These are phyloP conservation scores for Ogataea trehalophila DNA, from an alignment of 805 yeast species.

Conservation along the genomic window DNA sequence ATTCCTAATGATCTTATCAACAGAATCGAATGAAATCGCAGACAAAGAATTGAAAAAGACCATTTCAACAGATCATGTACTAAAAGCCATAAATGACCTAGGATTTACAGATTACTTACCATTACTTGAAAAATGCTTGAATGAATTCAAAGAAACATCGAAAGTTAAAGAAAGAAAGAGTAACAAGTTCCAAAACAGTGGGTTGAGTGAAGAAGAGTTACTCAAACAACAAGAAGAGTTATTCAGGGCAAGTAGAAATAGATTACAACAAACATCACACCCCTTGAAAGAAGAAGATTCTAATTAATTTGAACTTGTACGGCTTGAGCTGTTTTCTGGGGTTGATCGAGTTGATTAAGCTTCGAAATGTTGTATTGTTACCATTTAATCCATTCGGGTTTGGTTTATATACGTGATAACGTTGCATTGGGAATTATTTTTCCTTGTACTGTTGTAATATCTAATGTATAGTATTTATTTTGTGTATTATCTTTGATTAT, in stretches of 20 bases:
- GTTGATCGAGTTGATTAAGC: not conserved
- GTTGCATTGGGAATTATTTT: too few relatives aligned
- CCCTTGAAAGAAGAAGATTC: conserved; percentile 15
- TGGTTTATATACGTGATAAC: too few relatives aligned
- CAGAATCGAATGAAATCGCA: conserved; percentile 93
- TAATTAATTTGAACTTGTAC: not conserved
- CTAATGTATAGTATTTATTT: too few relatives aligned
- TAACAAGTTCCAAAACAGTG: conserved; percentile 89
- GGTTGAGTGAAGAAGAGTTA: conserved; percentile 87
- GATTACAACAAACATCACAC: conserved; percentile 25
- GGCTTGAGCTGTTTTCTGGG: not conserved
- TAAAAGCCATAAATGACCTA: conserved; percentile 79
- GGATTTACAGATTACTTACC: conserved; percentile 85
- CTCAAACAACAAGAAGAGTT: conserved; percentile 89
- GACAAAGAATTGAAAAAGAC: conserved; percentile 95
- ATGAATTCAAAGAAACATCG: conserved; percentile 81
- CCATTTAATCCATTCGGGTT: too few relatives aligned
- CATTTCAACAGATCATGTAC: conserved; percentile 92
- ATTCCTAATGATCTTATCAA: conserved; percentile 89
- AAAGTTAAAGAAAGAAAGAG: conserved; percentile 88
- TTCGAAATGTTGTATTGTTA: too few relatives aligned
- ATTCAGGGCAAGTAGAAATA: conserved; percentile 49
- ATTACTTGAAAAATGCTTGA: conserved; percentile 70
- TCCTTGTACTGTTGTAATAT: not conserved
- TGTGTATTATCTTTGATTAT: not conserved